phyloP scores from a whole-genome alignment of 148 eudicot species.

The Vaccinium vitisidaea region DNA sequence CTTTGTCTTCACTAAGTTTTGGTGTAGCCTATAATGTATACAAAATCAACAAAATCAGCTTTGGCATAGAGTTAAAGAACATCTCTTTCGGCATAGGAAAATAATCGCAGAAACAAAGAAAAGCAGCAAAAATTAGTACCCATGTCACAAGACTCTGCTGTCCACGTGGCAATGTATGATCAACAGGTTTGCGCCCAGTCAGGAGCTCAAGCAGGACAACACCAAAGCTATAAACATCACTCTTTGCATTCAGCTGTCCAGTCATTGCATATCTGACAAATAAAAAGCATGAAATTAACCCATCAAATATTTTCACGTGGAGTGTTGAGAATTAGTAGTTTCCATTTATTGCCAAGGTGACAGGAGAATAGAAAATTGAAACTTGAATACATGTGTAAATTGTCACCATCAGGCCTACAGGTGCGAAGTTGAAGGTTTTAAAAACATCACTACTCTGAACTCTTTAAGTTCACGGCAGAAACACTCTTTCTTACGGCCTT shows the following conservation, averaged over 20 bases:
- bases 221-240: constrained; percentile 85
- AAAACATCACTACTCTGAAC: not conserved
- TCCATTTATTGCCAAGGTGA: not conserved
- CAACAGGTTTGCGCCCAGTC: constrained; percentile 87
- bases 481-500: not conserved
- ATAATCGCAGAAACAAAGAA: not conserved
- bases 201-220: constrained; percentile 78
- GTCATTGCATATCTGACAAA: constrained; percentile 77
- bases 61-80: not conserved
- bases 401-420: not conserved
- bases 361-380: not conserved
- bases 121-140: constrained; percentile 35
- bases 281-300: not conserved
- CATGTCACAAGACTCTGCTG: constrained; percentile 85
- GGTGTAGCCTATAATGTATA: constrained; percentile 58
- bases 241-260: constrained; percentile 73
- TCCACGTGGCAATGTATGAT: constrained; percentile 81
- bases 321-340: not conserved
- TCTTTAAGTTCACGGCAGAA: not conserved
- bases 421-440: not conserved
- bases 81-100: not conserved
- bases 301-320: not conserved
- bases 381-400: not conserved
- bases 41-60: constrained; percentile 8
- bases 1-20: constrained; percentile 78